phyloP scores from a whole-genome alignment of 2,329 filamentous ascomycete genomes.

The Exophiala aquamarina region DNA sequence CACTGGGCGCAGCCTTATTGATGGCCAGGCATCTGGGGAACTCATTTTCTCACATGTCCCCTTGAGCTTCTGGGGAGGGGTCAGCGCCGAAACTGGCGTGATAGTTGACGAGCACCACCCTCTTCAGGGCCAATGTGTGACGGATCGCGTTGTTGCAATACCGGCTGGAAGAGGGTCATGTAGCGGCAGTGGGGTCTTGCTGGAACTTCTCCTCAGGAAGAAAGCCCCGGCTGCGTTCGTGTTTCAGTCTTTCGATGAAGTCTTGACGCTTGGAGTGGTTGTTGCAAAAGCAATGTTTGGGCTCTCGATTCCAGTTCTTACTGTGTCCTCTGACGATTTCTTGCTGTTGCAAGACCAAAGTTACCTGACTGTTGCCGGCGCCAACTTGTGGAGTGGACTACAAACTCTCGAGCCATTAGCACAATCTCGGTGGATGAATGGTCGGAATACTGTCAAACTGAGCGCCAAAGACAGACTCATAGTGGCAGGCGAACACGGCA shows the following conservation, averaged over 20 bases:
- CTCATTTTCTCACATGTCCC: conserved; percentile 31
- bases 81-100: conserved; percentile 40
- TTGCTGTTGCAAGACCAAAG: neutral
- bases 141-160: conserved; percentile 41
- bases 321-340: conserved; percentile 27
- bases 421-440: neutral
- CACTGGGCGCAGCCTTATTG: conserved; percentile 7
- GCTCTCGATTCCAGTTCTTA: conserved; percentile 42
- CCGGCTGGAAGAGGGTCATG: conserved; percentile 50
- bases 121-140: conserved; percentile 35
- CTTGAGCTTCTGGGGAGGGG: conserved; percentile 51
- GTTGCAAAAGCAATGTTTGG: conserved; percentile 44
- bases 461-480: conserved; percentile 28
- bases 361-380: neutral
- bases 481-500: conserved; percentile 34
- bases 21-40: conserved; percentile 27
- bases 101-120: conserved; percentile 48
- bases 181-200: conserved; percentile 45
- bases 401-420: neutral
- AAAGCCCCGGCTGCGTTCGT: conserved; percentile 42
- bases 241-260: conserved; percentile 44
- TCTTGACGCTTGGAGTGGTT: conserved; percentile 47
- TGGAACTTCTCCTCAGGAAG: conserved; percentile 45
- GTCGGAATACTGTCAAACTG: conserved; percentile 21
- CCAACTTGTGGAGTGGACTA: neutral